Conservation (phyloP, 1,284 basidiomycete species). For the Ganoderma leucocontextum region DNA sequence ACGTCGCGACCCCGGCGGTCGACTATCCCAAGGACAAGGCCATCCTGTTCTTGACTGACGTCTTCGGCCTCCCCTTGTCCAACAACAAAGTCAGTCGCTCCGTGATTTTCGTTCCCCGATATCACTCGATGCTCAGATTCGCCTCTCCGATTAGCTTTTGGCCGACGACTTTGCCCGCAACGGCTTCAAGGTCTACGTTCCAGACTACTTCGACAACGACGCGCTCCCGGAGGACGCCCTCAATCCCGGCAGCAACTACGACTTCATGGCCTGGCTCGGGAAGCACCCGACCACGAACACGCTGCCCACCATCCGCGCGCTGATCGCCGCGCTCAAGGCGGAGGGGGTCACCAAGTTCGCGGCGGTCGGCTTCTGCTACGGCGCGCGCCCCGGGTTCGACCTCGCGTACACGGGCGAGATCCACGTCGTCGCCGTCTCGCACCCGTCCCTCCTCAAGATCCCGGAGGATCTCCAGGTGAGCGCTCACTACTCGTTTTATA, state of each 20-base stretch:
- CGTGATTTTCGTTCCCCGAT: not conserved
- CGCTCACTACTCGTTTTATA: not conserved
- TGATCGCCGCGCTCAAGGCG: slow-evolving; percentile 64
- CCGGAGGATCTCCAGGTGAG: slow-evolving; percentile 65
- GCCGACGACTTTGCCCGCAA: slow-evolving; percentile 64
- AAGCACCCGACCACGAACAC: slow-evolving; percentile 54
- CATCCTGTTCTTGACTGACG: slow-evolving; percentile 59
- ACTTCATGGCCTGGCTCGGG: slow-evolving; percentile 57
- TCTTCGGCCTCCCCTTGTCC: slow-evolving; percentile 55
- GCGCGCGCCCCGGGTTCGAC: slow-evolving; percentile 62
- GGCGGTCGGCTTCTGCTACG: slow-evolving; percentile 75
- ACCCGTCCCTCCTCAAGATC: slow-evolving; percentile 74
- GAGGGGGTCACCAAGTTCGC: slow-evolving; percentile 65
- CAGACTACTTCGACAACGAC: slow-evolving; percentile 57
- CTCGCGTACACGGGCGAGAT: slow-evolving; percentile 68
- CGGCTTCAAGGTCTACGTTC: slow-evolving; percentile 55
- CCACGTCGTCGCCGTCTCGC: slow-evolving; percentile 61
- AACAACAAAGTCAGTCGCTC: slow-evolving; percentile 48
- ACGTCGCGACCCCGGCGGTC: slow-evolving; percentile 55
- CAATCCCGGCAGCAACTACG: slow-evolving; percentile 42
- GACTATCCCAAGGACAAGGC: slow-evolving; percentile 62
- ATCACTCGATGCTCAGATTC: not conserved
- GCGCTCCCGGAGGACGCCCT: slow-evolving; percentile 40
- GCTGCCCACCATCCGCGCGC: slow-evolving; percentile 60
- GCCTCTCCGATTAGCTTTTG: slow-evolving; percentile 41